Evolutionary conservation across 768 basidiomycete genomes (phyloP).

Genomic region (Leccinellum albellum): DNA sequence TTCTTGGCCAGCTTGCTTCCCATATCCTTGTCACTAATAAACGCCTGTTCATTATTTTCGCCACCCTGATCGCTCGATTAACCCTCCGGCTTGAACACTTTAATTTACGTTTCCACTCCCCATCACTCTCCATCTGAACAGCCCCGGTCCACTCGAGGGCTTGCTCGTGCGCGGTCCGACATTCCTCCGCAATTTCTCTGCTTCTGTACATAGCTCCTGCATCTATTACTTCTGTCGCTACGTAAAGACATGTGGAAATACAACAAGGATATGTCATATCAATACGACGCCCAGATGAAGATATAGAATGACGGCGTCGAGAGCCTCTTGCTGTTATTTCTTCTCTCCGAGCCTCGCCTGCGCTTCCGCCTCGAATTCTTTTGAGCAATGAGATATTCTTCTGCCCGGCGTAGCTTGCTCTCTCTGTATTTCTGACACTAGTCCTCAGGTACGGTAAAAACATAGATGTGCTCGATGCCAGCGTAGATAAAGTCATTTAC

Average conservation of each 20-base stretch:
- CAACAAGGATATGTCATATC: not conserved
- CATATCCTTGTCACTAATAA: slow-evolving; percentile 72
- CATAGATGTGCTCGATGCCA: slow-evolving; percentile 68
- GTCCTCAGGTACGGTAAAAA: slow-evolving; percentile 79
- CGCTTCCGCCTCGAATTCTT: slow-evolving; percentile 69
- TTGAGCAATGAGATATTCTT: slow-evolving; percentile 35
- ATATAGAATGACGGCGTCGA: slow-evolving; percentile 46
- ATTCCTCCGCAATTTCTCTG: slow-evolving; percentile 77
- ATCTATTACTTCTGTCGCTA: slow-evolving; percentile 49
- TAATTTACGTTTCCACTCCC: slow-evolving; percentile 66
- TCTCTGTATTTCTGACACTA: slow-evolving; percentile 85
- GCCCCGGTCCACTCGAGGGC: slow-evolving; percentile 74
- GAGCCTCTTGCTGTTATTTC: slow-evolving; percentile 55
- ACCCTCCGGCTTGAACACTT: slow-evolving; percentile 54
- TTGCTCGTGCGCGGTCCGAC: slow-evolving; percentile 71
- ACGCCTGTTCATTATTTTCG: slow-evolving; percentile 59
- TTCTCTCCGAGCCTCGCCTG: slow-evolving; percentile 80
- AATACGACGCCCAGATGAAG: not conserved
- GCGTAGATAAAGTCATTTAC: slow-evolving; percentile 25
- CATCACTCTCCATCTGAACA: slow-evolving; percentile 64
- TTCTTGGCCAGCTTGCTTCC: slow-evolving; percentile 60
- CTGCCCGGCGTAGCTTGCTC: slow-evolving; percentile 56
- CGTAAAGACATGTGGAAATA: not conserved
- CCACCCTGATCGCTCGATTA: slow-evolving; percentile 43
- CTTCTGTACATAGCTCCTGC: slow-evolving; percentile 64